A percentile compares a stretch with the other conserved stretches of the same genome.
These are phyloP conservation scores for Coemansia sp. DNA, from an alignment of 192 early-diverging fungal genomes.

Conservation along the genomic window DNA sequence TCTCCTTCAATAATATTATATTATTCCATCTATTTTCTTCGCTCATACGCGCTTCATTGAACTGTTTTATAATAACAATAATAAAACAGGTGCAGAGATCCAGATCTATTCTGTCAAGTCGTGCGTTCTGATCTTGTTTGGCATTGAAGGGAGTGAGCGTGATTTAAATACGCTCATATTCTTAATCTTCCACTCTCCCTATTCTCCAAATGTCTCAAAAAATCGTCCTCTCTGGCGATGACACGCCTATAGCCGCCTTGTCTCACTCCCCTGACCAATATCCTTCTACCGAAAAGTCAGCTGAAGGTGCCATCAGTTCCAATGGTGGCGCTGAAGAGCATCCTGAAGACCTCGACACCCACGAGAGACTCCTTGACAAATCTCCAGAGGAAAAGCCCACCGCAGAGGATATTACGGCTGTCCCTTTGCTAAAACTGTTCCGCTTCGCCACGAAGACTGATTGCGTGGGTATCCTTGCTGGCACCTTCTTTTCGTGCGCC, in stretches of 20 bases:
- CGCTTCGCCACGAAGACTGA: slow-evolving; percentile 67
- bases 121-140: too few relatives aligned
- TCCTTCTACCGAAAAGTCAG: slow-evolving; percentile 4
- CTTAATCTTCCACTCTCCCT: not conserved
- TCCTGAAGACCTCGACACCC: slow-evolving; percentile 6
- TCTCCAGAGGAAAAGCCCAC: not conserved
- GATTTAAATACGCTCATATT: too few relatives aligned
- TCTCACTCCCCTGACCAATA: not conserved
- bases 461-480: slow-evolving; percentile 55
- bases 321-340: not conserved
- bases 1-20: not conserved
- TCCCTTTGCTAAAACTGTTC: slow-evolving; percentile 61
- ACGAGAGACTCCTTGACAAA: slow-evolving; percentile 19
- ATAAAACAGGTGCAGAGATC: too few relatives aligned
- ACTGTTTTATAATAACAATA: too few relatives aligned
- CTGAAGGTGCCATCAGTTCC: not conserved
- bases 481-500: slow-evolving; percentile 42
- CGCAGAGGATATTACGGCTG: slow-evolving; percentile 15
- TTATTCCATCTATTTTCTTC: not conserved
- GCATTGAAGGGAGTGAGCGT: too few relatives aligned
- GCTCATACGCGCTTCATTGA: not conserved
- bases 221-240: not conserved
- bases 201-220: slow-evolving; percentile 5
- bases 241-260: not conserved
- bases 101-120: too few relatives aligned